Conservation (phyloP, 129 eudicot genomes). For the Rutidosis leptorrhynchoides region DNA sequence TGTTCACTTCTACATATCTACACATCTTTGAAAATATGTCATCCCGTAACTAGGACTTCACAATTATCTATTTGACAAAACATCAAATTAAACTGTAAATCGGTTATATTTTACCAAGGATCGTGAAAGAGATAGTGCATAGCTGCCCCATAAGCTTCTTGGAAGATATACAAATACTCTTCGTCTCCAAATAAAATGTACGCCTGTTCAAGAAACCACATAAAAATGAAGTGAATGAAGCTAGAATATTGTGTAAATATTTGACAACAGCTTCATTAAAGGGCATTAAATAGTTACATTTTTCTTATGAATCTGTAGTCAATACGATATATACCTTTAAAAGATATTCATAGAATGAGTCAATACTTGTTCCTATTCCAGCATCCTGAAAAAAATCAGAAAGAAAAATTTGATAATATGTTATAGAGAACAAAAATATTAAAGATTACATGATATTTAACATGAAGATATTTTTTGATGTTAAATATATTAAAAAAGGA, state of each 20-base stretch:
- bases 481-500: constrained; percentile 4
- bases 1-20: too few species aligned
- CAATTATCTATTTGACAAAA: too few species aligned
- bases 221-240: neutral
- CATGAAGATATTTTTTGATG: neutral
- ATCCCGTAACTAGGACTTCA: too few species aligned
- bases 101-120: constrained; percentile 82
- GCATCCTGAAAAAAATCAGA: constrained; percentile 66
- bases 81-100: too few species aligned
- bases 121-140: constrained; percentile 86
- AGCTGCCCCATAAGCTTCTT: constrained; percentile 95
- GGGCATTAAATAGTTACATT: neutral
- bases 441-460: neutral
- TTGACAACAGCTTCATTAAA: neutral
- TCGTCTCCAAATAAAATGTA: constrained; percentile 91
- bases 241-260: neutral
- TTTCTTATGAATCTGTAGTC: neutral
- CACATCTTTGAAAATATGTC: too few species aligned
- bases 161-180: constrained; percentile 87
- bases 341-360: constrained; percentile 97
- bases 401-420: constrained; percentile 10
- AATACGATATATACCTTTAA: constrained; percentile 57
- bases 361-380: constrained; percentile 98
- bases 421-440: neutral
- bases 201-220: constrained; percentile 47